Evolutionary conservation across 805 yeast species (phyloP).

Genomic region (Candida succiphila): DNA sequence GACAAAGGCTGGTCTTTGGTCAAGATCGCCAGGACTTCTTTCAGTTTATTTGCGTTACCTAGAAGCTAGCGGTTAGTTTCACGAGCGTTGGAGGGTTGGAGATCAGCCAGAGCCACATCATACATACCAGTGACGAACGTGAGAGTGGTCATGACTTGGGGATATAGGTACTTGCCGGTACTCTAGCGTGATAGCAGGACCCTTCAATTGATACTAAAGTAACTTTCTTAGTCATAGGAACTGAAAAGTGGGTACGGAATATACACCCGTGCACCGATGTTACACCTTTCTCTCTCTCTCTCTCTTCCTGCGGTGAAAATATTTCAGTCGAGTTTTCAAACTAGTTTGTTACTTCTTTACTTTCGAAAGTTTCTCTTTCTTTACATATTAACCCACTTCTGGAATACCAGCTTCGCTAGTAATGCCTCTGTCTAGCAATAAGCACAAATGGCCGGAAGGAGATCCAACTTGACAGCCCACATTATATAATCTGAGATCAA

Average conservation of each 20-base stretch:
- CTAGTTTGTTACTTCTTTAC: too few relatives aligned
- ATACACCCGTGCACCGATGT: neutral
- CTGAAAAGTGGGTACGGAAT: too few relatives aligned
- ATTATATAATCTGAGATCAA: slow-evolving; percentile 3
- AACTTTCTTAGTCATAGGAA: too few relatives aligned
- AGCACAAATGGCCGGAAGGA: slow-evolving; percentile 33
- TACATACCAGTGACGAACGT: slow-evolving; percentile 21
- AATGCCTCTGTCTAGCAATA: slow-evolving; percentile 19
- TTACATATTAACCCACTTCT: slow-evolving; percentile 24
- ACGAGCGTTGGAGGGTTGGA: neutral
- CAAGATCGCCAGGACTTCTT: slow-evolving; percentile 74
- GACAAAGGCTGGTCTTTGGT: too few relatives aligned
- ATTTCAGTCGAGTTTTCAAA: slow-evolving; percentile 1
- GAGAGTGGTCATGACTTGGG: slow-evolving; percentile 17
- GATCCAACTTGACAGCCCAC: slow-evolving; percentile 10
- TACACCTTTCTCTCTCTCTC: neutral
- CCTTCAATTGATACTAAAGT: too few relatives aligned
- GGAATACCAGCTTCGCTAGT: slow-evolving; percentile 31
- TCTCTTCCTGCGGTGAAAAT: neutral
- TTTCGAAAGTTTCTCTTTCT: slow-evolving; percentile 8
- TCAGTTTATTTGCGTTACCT: slow-evolving; percentile 82
- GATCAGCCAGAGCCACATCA: neutral
- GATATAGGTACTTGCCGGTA: too few relatives aligned
- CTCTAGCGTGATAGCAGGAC: too few relatives aligned
- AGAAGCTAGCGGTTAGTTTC: slow-evolving; percentile 28